A percentile compares a stretch with the other conserved stretches of the same genome.
Conservation (phyloP, 2,329 filamentous ascomycete species). For the Coniochaeta prunicola region DNA sequence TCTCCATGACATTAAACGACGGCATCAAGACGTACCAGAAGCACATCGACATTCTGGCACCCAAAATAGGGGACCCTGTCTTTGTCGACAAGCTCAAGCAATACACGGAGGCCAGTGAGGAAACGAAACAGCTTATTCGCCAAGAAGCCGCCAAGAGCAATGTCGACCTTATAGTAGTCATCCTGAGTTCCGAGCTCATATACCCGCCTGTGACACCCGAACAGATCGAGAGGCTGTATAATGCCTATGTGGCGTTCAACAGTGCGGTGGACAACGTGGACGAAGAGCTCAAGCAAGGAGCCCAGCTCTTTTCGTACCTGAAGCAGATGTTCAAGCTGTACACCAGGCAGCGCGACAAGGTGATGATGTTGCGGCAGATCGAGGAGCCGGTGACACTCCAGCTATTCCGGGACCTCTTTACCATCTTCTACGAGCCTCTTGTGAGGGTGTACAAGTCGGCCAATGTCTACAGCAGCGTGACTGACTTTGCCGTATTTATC, state of each 20-base stretch:
- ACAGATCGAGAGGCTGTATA: constrained; percentile 81
- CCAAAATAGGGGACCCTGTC: constrained; percentile 73
- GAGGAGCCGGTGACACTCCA: constrained; percentile 97
- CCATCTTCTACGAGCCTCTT: constrained; percentile 97
- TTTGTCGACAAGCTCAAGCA: constrained; percentile 74
- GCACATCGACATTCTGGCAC: constrained; percentile 70
- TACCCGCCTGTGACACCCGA: constrained; percentile 62
- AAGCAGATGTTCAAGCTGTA: constrained; percentile 93
- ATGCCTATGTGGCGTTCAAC: constrained; percentile 94
- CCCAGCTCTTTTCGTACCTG: constrained; percentile 85
- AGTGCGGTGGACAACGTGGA: constrained; percentile 88
- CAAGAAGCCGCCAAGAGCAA: constrained; percentile 65
- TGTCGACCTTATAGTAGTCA: constrained; percentile 78
- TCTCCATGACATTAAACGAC: constrained; percentile 84
- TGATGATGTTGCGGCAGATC: constrained; percentile 93
- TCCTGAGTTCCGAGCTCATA: constrained; percentile 73
- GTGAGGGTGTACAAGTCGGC: constrained; percentile 97
- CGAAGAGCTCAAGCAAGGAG: constrained; percentile 79
- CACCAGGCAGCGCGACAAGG: constrained; percentile 86
- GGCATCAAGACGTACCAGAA: constrained; percentile 82
- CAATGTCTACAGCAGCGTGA: constrained; percentile 96
- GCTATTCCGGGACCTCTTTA: constrained; percentile 91
- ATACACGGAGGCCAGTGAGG: constrained; percentile 70
- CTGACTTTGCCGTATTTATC: constrained; percentile 87
- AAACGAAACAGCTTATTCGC: constrained; percentile 66